phyloP scores from a whole-genome alignment of 129 eudicot species.

The Daucus carota region DH1_v3.0 NC_030384.2:37194001-37194500 shows the following conservation, averaged over 20 bases:
- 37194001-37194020: neutral
- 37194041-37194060: neutral
- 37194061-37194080: neutral
- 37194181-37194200: neutral
- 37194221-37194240: neutral
- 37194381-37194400: neutral
- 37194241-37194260: neutral
- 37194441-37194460: neutral
- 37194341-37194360: neutral
- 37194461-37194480: constrained; percentile 57
- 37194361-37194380: neutral
- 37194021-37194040: no score
- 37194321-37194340: neutral
- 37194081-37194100: neutral
- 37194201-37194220: neutral
- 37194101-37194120: neutral
- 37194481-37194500: constrained; percentile 89
- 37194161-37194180: neutral
- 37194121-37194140: neutral
- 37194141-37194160: neutral
- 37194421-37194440: neutral
- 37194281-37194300: neutral
- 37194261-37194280: neutral
- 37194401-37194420: neutral
- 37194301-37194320: neutral